Evolutionary conservation across 2,329 filamentous ascomycete genomes (phyloP), one percentile per base, ranked within the genome.

Genomic region (Verticillium tricorpus): DNA sequence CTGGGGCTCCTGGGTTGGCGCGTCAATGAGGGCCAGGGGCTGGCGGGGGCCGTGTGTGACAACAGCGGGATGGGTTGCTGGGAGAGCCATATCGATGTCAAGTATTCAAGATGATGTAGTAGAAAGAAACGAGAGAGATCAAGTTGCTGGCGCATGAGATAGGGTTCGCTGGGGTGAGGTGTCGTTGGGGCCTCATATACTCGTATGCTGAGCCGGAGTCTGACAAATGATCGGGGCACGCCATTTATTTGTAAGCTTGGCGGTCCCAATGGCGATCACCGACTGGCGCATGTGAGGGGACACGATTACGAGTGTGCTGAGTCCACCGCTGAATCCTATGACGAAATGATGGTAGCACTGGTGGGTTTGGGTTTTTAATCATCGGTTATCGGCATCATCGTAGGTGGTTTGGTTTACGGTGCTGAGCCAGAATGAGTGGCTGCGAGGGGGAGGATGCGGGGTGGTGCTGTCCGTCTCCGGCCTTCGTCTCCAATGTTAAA

Each of bases 1-100:
- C 1, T 66, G 63, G 0, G 81, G 80, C 5, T 70, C 59, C 39
- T 70, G 45, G 15, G 72, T 74, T 4, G 71, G 69, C 5, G 63
- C 59, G 32, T 65, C 60, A 62, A 67, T 56, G 58, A 69, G 66
- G 12, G 65, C 45, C 28, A 72, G 67, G 9, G 71, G 69, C 2
- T 65, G 60, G 15, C 67, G 66, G 2, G 66, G 62, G 25, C 56
- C 63, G 15, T 62, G 63, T 63, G 68, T 63, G 35, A 65, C 70
- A 22, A 73, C 65, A 22, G 70, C 70, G 1, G 62, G 58, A 58
- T 73, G 71, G 15, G 68, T 68, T n/a, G 60, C 31, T 7, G 71
- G 67, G 32, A 72, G 61, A 11, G 62, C 54, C 66, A 60, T 65
- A 32, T 58, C 62, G 54, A 56, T 12, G 54, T 50, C n/a, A 25